Evolutionary conservation across 441 rosid species (phyloP), one percentile per base, ranked within the genome.

Genomic region (Macaranga tanarius): DNA sequence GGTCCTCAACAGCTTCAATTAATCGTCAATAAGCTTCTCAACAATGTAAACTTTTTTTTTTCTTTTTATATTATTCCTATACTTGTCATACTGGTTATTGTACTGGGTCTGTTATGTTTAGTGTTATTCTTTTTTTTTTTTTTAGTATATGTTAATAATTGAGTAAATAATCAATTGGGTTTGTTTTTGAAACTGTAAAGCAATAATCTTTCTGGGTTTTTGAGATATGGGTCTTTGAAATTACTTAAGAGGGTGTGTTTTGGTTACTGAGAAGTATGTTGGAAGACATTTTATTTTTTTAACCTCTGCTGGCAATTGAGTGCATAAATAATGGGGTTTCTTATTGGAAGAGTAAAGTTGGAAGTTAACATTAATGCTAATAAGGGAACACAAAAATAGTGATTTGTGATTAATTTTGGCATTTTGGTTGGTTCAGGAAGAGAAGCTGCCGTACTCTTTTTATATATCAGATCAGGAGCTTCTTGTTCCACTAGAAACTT

Each of bases 401-500:
- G 34, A 26, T 45, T 6, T 2, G 26, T 60, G 34, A 26, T 45
- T 6, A 59, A 47, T 62, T n/a, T 42, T 48, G 62, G 66, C 10
- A 13, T 63, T 54, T 65, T 79, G 69, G 44, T 74, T 56, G 54
- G 22, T 78, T 47, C 84, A 93, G 99, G 97, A 90, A 85, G 98
- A 92, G 82, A 89, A 89, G 84, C 63, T 95, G 63, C 99, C 99
- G 10, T 89, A 90, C 83, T 82, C 93, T 70, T 95, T 93, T 81
- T 95, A 88, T 73, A 83, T 92, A 85, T 85, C 88, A 51, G 93
- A 95, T 74, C 89, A 90, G 79, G 99, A 89, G 87, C 97, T 95
- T 73, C 82, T 87, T 74, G 90, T 87, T 71, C 86, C 92, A 17
- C 97, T 95, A 45, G 98, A 85, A 76, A 79, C 86, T 57, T 93